These are phyloP conservation scores for Vanrija pseudolonga DNA, from an alignment of 1,284 basidiomycete species.

Conservation along the genomic window DNA sequence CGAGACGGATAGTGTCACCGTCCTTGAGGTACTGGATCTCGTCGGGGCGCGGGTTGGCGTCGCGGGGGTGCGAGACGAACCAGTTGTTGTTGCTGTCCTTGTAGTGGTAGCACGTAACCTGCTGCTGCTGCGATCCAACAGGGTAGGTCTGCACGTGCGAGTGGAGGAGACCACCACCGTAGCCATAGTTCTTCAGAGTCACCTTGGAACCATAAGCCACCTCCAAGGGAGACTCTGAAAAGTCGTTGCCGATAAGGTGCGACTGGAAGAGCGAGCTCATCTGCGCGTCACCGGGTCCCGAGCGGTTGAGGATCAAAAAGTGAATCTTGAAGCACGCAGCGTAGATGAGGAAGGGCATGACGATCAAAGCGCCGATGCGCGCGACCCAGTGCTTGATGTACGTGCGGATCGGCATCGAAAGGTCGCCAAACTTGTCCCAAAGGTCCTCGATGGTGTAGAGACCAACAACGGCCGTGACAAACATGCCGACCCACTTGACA, in stretches of 20 bases:
- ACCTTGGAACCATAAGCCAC: constrained; percentile 85
- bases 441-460: constrained; percentile 96
- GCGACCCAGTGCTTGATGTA: constrained; percentile 92
- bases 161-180: constrained; percentile 92
- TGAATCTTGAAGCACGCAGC: constrained; percentile 94
- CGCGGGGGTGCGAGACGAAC: constrained; percentile 63
- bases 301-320: constrained; percentile 88
- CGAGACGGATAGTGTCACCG: constrained; percentile 75
- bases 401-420: constrained; percentile 78
- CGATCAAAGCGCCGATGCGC: constrained; percentile 76
- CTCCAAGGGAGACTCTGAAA: constrained; percentile 81
- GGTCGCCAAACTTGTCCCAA: constrained; percentile 97
- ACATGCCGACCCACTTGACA: constrained; percentile 95
- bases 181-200: constrained; percentile 96
- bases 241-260: constrained; percentile 92
- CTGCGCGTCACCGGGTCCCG: constrained; percentile 93
- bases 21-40: constrained; percentile 67
- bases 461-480: constrained; percentile 90
- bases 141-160: constrained; percentile 95
- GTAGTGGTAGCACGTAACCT: constrained; percentile 99
- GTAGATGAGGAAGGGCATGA: constrained; percentile 87
- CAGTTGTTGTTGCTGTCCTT: constrained; percentile 98
- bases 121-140: constrained; percentile 87
- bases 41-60: constrained; percentile 51
- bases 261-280: constrained; percentile 99